These are phyloP conservation scores for Yamadazyma triangularis DNA, from an alignment of 1,139 yeast genomes.

Conservation along the genomic window DNA sequence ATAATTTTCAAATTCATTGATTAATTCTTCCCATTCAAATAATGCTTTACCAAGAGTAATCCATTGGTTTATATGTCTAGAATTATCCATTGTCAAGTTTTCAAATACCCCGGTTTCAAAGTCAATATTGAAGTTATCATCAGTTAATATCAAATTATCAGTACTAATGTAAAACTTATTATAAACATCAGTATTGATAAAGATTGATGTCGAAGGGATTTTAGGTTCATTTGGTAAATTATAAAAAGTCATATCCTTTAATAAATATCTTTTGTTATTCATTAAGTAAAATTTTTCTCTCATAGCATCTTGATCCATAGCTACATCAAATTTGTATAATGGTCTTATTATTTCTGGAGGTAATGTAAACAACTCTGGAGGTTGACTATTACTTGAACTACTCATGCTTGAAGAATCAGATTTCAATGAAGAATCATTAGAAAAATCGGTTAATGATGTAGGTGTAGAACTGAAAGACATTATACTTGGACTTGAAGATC, in stretches of 20 bases:
- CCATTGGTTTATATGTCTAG: conserved; percentile 7
- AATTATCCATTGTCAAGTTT: not conserved
- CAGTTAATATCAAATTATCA: conserved; percentile 13
- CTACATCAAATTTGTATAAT: conserved; percentile 43
- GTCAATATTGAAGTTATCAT: conserved; percentile 6
- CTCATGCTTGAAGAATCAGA: conserved; percentile 8
- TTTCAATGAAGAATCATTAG: conserved; percentile 17
- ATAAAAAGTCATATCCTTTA: conserved; percentile 5
- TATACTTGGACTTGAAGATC: conserved; percentile 43
- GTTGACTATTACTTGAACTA: conserved; percentile 19
- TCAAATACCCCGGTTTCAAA: conserved; percentile 8
- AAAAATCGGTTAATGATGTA: conserved; percentile 36
- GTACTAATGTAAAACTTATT: conserved; percentile 29
- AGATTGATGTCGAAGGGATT: conserved; percentile 35
- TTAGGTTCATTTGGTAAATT: conserved; percentile 22
- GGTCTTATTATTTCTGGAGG: conserved; percentile 49
- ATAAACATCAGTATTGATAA: conserved; percentile 26
- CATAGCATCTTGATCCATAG: conserved; percentile 40
- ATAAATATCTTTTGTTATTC: conserved; percentile 11
- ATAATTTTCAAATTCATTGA: conserved; percentile 57
- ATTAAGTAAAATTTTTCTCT: conserved; percentile 26
- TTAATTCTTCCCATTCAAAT: conserved; percentile 57
- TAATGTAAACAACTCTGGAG: conserved; percentile 41
- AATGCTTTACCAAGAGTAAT: conserved; percentile 56
- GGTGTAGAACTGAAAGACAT: conserved; percentile 40